A percentile compares a stretch with the other conserved stretches of the same genome.
Evolutionary conservation across 805 yeast species (phyloP).

Genomic region (Metschnikowia sp.): DNA sequence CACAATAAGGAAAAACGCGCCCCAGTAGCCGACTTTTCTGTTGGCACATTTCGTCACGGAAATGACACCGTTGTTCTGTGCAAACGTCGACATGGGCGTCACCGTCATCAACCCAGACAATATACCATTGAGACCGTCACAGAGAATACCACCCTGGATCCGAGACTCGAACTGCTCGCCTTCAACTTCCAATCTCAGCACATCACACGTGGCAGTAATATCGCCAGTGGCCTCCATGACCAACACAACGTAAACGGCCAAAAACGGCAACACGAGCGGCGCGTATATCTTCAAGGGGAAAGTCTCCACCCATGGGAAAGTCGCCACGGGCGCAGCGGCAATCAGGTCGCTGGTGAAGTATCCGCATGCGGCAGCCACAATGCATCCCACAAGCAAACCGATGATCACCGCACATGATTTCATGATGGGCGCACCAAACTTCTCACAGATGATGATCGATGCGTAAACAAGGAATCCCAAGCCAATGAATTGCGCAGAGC

Average conservation of each 20-base stretch:
- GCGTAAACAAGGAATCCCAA: constrained; percentile 80
- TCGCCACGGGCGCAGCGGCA: constrained; percentile 71
- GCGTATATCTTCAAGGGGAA: constrained; percentile 75
- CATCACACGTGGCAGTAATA: constrained; percentile 91
- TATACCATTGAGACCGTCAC: constrained; percentile 81
- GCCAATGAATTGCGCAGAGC: constrained; percentile 83
- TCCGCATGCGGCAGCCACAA: constrained; percentile 87
- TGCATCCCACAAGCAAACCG: constrained; percentile 84
- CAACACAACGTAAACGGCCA: constrained; percentile 76
- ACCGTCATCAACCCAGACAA: constrained; percentile 75
- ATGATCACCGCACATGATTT: constrained; percentile 88
- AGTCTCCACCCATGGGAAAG: constrained; percentile 86
- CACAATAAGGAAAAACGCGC: constrained; percentile 71
- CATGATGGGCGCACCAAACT: constrained; percentile 92
- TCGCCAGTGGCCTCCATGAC: constrained; percentile 96
- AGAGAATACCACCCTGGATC: constrained; percentile 88
- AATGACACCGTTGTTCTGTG: constrained; percentile 94
- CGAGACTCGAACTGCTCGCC: constrained; percentile 80
- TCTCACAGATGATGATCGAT: constrained; percentile 71
- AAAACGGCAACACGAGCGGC: constrained; percentile 79
- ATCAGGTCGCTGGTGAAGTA: constrained; percentile 63
- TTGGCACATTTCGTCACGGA: constrained; percentile 90
- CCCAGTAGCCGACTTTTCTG: constrained; percentile 75
- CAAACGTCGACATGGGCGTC: constrained; percentile 90
- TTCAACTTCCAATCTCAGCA: constrained; percentile 78